phyloP scores from a whole-genome alignment of 2,329 filamentous ascomycete species.

The Cladosporium sp. region DNA sequence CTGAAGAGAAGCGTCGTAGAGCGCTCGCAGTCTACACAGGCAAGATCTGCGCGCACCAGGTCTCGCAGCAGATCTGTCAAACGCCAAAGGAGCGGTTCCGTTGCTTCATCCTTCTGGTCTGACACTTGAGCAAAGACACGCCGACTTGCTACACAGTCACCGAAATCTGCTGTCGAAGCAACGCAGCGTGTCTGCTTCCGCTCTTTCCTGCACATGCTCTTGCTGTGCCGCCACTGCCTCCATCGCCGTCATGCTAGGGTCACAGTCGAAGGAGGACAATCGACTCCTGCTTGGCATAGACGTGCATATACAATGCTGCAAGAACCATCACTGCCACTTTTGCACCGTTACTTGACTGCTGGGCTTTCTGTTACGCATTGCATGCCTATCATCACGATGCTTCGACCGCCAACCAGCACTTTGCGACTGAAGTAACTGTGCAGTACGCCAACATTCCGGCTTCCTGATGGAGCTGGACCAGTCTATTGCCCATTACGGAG shows the following conservation, averaged over 20 bases:
- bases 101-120: background rate
- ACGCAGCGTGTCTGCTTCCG: background rate
- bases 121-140: background rate
- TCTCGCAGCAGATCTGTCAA: constrained; percentile 16
- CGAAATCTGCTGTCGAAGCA: background rate
- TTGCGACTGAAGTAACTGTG: too few relatives aligned
- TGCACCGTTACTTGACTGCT: background rate
- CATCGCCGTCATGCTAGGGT: too few relatives aligned
- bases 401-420: too few relatives aligned
- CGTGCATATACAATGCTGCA: too few relatives aligned
- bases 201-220: background rate
- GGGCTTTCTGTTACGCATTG: too few relatives aligned
- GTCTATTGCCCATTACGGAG: background rate
- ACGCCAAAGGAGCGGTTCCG: constrained; percentile 9
- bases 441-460: background rate
- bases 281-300: too few relatives aligned
- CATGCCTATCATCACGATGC: too few relatives aligned
- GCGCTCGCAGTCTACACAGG: background rate
- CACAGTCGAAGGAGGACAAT: background rate
- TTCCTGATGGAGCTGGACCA: background rate
- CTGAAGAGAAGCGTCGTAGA: constrained; percentile 13
- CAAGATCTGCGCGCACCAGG: background rate
- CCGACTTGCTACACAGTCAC: background rate
- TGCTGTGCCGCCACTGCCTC: background rate
- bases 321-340: background rate